phyloP scores from a whole-genome alignment of 352 stramenopile species.

The Hyaloperonospora brassicae region DNA sequence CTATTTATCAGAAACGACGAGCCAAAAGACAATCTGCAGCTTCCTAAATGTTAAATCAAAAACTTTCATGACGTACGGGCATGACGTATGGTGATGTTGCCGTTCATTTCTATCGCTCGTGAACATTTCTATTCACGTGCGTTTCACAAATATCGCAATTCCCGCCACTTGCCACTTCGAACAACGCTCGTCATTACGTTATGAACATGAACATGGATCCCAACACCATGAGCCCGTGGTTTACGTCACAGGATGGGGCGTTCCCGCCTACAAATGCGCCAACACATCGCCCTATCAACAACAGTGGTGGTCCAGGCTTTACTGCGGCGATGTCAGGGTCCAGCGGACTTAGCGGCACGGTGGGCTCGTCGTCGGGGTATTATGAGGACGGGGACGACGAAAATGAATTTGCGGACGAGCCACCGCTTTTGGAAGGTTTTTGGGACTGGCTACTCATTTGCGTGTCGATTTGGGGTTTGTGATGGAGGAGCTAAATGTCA shows the following conservation, averaged over 20 bases:
- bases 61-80: no score
- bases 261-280: constrained; percentile 35
- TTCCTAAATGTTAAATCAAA: no score
- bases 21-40: no score
- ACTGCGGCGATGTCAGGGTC: constrained; percentile 20
- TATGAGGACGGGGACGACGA: constrained; percentile 37
- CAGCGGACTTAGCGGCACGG: constrained; percentile 18
- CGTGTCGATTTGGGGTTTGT: constrained; percentile 4
- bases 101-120: no score
- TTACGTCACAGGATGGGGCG: constrained; percentile 40
- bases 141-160: no score
- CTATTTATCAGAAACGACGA: no score
- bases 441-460: constrained; percentile 4
- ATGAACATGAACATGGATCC: constrained; percentile 83
- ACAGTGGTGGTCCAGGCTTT: constrained; percentile 16
- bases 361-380: constrained; percentile 17
- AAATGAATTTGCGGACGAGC: constrained; percentile 93
- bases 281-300: constrained; percentile 12
- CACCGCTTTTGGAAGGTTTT: constrained; percentile 90
- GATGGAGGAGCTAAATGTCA: background rate
- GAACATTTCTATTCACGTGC: no score
- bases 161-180: no score
- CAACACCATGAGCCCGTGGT: constrained; percentile 59
- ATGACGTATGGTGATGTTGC: no score
- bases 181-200: background rate